Base-by-base conservation (phyloP, 73 alveolate genomes). In the Blepharisma japonicum region DNA sequence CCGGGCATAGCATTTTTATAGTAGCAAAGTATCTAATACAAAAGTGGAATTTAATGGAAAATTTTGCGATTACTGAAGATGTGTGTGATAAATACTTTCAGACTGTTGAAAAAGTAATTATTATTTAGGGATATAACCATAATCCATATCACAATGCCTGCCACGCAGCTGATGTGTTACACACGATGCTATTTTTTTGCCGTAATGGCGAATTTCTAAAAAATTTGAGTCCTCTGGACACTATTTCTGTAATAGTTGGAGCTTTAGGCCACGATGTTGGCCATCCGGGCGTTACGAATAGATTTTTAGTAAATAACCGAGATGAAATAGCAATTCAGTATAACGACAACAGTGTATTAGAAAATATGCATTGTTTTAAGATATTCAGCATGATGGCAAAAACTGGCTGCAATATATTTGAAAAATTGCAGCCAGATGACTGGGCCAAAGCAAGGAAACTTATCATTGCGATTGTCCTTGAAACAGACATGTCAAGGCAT, bases 261-360 rank as follows among this genome's bases (percentile, higher is more conserved):
- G 90, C 89, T 6, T 18, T 77, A 6, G 80, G 89, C n/a, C 90
- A 83, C 71, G 90, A 83, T 79, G 27, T 80, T 27, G 90, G 88
- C 20, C 90, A 82, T 56, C 83, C 86, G 8, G 90, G 86, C 32
- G 70, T 78, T 48, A 82, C 66, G 4, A 76, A 76, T 56, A 14
- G 55, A 14, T 76, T 76, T 56, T 70, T 48, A n/a, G 18, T 45
- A 21, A n/a, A 48, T 11, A 70, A 70, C 5, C 14, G 38, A 70
- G 80, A 70, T n/a, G 80, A 70, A 4, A 38, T 81, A 39, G 89
- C 89, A 6, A 53, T 77, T 4, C 68, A 68, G 51, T 82, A 82
- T 56, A 82, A 82, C 68, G 89, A 82, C 81, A 77, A 55, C 21
- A 71, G 84, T 9, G 85, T 78, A 11, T 71, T 82, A 6, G 89